Base-by-base conservation (phyloP, 148 eudicot genomes). In the Rhododendron ferrugineum region DNA sequence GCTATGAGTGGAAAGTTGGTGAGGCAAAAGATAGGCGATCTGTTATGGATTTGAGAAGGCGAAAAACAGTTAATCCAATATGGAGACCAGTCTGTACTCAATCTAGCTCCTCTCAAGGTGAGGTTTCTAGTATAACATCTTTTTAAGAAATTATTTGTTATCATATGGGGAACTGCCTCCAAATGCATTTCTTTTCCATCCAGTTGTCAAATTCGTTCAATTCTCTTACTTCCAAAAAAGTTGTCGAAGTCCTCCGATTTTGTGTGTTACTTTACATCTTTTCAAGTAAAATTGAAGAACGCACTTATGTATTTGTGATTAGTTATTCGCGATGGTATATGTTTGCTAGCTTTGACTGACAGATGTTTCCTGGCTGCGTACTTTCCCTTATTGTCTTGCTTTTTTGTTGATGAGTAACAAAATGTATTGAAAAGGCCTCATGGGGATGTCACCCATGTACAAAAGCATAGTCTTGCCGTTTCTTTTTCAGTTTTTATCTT, bases 11-110 rank as follows among this genome's bases (percentile, higher is more conserved):
- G 49, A 64, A 42, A 62, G 44, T 80, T 30, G 52, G 32, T 85
- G 77, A n/a, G 46, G 68, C 73, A 75, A 64, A 64, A 79, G 52
- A 66, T 79, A 83, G 60, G 47, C 79, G 36, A 84, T 46, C 32
- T 40, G 50, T 80, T 68, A 89, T 86, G 88, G 89, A 58, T 82
- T 70, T 84, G 81, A 86, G 78, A 84, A 88, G 84, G 80, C 30
- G 36, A 68, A 83, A 81, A 64, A 73, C 66, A 50, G 50, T 66
- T 34, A 82, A 68, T 62, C 18, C 81, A 40, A 54, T 56, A 26
- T 86, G 91, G 87, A 87, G 88, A 89, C 85, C 88, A 50, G 44
- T 89, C 85, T 40, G 49, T 82, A 76, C 85, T 78, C 47, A 80
- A 78, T 40, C 83, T 37, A 77, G 62, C 54, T 73, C 56, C 32